Evolutionary conservation across 306 rosid species (phyloP).

Genomic region (Casuarina equisetifolia): DNA sequence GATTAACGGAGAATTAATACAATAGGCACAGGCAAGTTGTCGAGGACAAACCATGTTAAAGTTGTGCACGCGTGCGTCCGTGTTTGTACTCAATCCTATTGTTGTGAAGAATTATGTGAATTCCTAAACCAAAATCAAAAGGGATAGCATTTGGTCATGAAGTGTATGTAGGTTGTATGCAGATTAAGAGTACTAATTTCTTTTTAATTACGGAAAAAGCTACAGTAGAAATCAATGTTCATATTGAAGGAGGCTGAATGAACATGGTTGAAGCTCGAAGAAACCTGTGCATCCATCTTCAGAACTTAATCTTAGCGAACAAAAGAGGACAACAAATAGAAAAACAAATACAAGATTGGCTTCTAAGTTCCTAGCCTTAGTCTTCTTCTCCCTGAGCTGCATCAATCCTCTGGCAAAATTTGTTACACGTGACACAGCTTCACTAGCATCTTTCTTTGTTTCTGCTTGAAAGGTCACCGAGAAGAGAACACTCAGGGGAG

Average conservation of each 20-base stretch:
- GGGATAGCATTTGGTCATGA: too few relatives aligned
- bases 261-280: not conserved
- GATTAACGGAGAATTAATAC: too few relatives aligned
- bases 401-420: not conserved
- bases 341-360: not conserved
- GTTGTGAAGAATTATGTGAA: too few relatives aligned
- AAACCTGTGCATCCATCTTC: not conserved
- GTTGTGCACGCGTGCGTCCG: too few relatives aligned
- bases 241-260: not conserved
- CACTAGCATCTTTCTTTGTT: not conserved
- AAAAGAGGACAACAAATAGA: not conserved
- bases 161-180: too few relatives aligned
- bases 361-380: conserved; percentile 8
- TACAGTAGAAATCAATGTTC: not conserved
- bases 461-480: conserved; percentile 5
- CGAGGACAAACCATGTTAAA: too few relatives aligned
- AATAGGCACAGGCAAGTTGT: too few relatives aligned
- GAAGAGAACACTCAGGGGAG: conserved; percentile 21
- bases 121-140: too few relatives aligned
- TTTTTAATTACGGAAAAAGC: not conserved
- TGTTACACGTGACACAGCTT: too few relatives aligned
- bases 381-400: not conserved
- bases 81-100: too few relatives aligned
- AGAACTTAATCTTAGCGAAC: not conserved
- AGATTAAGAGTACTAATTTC: too few relatives aligned